Evolutionary conservation across 1,284 basidiomycete genomes (phyloP).

Genomic region (Rhizoctonia solani): DNA sequence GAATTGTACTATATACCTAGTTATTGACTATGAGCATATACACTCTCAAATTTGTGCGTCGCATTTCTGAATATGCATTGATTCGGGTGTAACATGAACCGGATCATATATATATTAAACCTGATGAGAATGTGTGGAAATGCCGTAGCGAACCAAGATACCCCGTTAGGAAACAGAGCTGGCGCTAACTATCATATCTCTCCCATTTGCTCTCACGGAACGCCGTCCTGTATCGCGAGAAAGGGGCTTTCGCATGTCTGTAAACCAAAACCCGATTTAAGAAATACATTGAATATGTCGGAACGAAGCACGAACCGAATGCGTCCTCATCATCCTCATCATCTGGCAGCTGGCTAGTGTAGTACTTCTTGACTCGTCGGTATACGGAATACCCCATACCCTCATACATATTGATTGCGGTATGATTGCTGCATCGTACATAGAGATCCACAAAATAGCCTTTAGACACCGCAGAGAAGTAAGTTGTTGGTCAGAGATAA

Average conservation of each 20-base stretch:
- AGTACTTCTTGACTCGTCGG: constrained; percentile 82
- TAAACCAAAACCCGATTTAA: neutral
- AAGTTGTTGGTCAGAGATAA: neutral
- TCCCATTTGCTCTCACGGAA: constrained; percentile 69
- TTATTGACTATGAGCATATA: neutral
- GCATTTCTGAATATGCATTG: neutral
- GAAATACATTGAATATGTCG: neutral
- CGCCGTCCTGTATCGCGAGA: constrained; percentile 64
- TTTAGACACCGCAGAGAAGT: neutral
- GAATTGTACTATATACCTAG: too few relatives aligned
- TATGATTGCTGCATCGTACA: constrained; percentile 66
- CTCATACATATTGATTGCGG: constrained; percentile 86
- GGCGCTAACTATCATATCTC: constrained; percentile 72
- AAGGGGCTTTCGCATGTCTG: constrained; percentile 88
- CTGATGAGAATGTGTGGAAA: too few relatives aligned
- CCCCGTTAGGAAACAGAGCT: constrained; percentile 42
- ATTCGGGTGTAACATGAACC: neutral
- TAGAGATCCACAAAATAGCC: constrained; percentile 88
- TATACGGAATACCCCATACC: constrained; percentile 86
- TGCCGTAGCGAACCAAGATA: neutral
- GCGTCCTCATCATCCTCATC: constrained; percentile 85
- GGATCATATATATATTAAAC: too few relatives aligned
- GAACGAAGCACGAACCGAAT: constrained; percentile 68
- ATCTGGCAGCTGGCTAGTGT: constrained; percentile 72
- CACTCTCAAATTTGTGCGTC: neutral